Evolutionary conservation across 768 basidiomycete genomes (phyloP), one percentile per base, ranked within the genome.

Genomic region (Cystobasidium ongulense): DNA sequence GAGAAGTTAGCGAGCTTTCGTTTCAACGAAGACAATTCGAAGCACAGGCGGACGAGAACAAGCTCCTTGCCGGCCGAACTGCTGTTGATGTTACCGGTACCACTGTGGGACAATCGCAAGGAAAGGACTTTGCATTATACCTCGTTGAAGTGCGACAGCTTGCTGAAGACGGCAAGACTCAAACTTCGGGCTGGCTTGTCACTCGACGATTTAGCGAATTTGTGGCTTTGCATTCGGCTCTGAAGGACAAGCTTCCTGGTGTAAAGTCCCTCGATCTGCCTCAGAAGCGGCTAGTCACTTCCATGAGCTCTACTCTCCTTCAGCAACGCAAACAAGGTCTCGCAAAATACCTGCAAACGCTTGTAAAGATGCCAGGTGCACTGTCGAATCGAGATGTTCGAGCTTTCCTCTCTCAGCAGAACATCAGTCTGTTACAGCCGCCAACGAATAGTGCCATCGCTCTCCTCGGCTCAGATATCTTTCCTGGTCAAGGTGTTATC

Each of bases 131-230:
- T 25, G 91, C 94, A 50, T 86, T 57, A 63, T 74, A 97, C 79
- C 86, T 95, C 38, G 85, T 98, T 54, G 91, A 96, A 81, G 88
- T 99, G 1, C 91, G 92, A 79, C 94, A 96, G 76, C 84, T 91
- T 35, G 88, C 86, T n/a, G 81, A 82, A 0, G 90, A 94, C 78
- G 91, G 90, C 8, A 86, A 84, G 46, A 88, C 90, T 80, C 63
- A 78, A 11, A 84, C 87, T 1, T 89, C 90, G 0, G 92, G 91
- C 0, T 99, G 96, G 96, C 88, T 93, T 36, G 88, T 97, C 7
- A 90, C 92, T 10, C 84, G 94, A 76, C 84, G 96, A 74, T 99
- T 96, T 81, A 96, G 93, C 80, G 94, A 98, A 79, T 99, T 99
- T 80, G 85, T 89, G 75, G 88, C 86, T 67, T 88, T 97, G 85